Conservation (phyloP, 2,329 filamentous ascomycete genomes). For the Colletotrichum magnum region DNA sequence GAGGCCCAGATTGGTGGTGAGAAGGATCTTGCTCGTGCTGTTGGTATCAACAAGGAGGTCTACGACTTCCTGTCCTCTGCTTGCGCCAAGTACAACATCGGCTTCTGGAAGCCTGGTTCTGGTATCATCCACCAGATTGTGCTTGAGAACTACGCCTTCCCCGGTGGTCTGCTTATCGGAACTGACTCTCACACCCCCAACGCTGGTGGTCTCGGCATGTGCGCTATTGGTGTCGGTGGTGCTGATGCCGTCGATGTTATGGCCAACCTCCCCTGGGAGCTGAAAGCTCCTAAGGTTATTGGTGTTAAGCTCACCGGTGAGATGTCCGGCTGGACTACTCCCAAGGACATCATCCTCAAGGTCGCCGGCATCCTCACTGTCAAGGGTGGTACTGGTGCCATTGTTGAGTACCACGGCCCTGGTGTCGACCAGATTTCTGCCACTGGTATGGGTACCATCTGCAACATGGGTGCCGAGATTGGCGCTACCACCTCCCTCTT, state of each 20-base stretch:
- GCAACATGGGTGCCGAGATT: constrained; percentile 81
- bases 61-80: constrained; percentile 96
- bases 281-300: constrained; percentile 97
- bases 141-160: constrained; percentile 99
- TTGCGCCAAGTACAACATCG: constrained; percentile 99
- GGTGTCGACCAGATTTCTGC: constrained; percentile 81
- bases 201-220: constrained; percentile 95
- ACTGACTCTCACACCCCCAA: constrained; percentile 99
- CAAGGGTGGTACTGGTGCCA: constrained; percentile 96
- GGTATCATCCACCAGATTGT: constrained; percentile 99
- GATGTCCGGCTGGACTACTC: constrained; percentile 90
- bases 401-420: constrained; percentile 82
- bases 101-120: constrained; percentile 98
- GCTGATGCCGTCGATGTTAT: constrained; percentile 99
- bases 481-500: constrained; percentile 94
- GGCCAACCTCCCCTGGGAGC: constrained; percentile 96
- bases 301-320: constrained; percentile 95
- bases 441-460: constrained; percentile 90
- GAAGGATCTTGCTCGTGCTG: constrained; percentile 93
- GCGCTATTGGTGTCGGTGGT: constrained; percentile 95
- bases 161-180: constrained; percentile 96
- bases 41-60: constrained; percentile 98
- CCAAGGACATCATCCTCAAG: constrained; percentile 98
- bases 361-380: constrained; percentile 97
- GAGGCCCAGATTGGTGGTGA: constrained; percentile 94